These are phyloP conservation scores for Ceratocystis albifundus DNA, from an alignment of 2,329 filamentous ascomycete genomes.

Conservation along the genomic window DNA sequence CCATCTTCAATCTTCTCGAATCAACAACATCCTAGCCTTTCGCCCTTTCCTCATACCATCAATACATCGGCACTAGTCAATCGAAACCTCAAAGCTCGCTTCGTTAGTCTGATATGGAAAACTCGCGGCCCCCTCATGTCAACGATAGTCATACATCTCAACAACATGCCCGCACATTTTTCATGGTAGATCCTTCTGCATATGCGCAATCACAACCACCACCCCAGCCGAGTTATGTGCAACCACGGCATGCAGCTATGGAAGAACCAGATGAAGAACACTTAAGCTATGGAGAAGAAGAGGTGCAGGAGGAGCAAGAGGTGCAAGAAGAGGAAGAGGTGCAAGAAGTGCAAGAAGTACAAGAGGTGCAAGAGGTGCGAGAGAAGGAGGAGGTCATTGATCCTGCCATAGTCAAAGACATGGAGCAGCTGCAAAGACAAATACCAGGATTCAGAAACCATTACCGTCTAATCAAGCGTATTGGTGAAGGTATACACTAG, in stretches of 20 bases:
- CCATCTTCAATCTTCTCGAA: not conserved
- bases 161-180: slow-evolving; percentile 18
- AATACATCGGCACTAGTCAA: not conserved
- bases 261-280: slow-evolving; percentile 31
- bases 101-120: slow-evolving; percentile 9
- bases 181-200: slow-evolving; percentile 20
- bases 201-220: slow-evolving; percentile 16
- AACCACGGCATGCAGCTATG: slow-evolving; percentile 39
- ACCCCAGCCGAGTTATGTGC: slow-evolving; percentile 22
- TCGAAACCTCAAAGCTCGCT: not conserved
- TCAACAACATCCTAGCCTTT: not conserved
- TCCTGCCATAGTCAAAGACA: slow-evolving; percentile 65
- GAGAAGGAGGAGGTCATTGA: slow-evolving; percentile 54
- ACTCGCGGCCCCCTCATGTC: not conserved
- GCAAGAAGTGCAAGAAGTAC: slow-evolving; percentile 39
- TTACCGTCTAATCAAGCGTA: slow-evolving; percentile 88
- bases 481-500: slow-evolving; percentile 68
- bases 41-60: not conserved
- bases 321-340: slow-evolving; percentile 38
- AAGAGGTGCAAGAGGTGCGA: slow-evolving; percentile 35
- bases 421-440: slow-evolving; percentile 67
- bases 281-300: slow-evolving; percentile 31
- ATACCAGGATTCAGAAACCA: slow-evolving; percentile 75
- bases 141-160: slow-evolving; percentile 12
- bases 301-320: slow-evolving; percentile 40